phyloP scores from a whole-genome alignment of 2,329 filamentous ascomycete species.

The Bimuria novae-zelandiae region DNA sequence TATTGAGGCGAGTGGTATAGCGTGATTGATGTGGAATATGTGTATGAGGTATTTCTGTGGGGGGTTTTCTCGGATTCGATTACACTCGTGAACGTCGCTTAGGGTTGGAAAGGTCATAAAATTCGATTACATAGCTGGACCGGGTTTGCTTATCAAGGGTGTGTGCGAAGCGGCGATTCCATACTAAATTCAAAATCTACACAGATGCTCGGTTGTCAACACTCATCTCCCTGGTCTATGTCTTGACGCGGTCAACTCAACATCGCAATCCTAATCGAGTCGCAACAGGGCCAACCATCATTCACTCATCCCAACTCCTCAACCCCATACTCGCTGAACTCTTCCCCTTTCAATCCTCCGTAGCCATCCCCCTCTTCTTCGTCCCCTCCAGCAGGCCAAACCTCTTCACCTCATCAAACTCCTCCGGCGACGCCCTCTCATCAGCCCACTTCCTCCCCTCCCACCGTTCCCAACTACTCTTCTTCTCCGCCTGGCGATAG shows the following conservation, averaged over 20 bases:
- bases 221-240: too few relatives aligned
- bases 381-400: background rate
- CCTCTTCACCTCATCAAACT: background rate
- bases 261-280: too few relatives aligned
- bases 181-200: too few relatives aligned
- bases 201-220: too few relatives aligned
- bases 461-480: slow-evolving; percentile 10
- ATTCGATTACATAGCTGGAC: background rate
- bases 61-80: background rate
- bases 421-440: background rate
- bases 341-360: background rate
- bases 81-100: background rate
- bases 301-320: background rate
- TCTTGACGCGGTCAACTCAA: too few relatives aligned
- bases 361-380: background rate
- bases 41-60: too few relatives aligned
- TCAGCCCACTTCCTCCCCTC: background rate
- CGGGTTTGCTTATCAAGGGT: background rate
- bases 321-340: background rate
- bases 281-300: too few relatives aligned
- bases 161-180: background rate
- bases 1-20: slow-evolving; percentile 64
- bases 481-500: background rate
- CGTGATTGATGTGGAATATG: background rate
- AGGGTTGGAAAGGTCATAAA: background rate